Percentiles rank a stretch among this genome's conserved stretches.
Conservation (phyloP, 1,284 basidiomycete genomes). For the Cryptococcus sp. region DNA sequence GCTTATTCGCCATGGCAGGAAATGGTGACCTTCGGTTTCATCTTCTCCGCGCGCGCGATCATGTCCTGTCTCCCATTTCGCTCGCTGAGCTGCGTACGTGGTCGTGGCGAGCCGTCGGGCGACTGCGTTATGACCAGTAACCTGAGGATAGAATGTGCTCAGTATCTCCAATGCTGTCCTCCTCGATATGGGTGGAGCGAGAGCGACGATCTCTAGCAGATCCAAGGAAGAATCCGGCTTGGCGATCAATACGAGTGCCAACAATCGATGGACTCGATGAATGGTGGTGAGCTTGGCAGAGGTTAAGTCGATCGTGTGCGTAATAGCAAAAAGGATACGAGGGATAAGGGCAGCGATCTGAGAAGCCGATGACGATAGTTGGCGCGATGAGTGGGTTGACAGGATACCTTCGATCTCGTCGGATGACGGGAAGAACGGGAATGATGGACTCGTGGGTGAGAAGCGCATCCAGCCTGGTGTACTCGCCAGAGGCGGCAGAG, state of each 20-base stretch:
- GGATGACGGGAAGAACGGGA: constrained; percentile 14
- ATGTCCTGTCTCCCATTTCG: constrained; percentile 43
- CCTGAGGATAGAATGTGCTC: constrained; percentile 65
- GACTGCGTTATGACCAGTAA: constrained; percentile 63
- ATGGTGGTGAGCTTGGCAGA: constrained; percentile 45
- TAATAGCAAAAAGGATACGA: constrained; percentile 33
- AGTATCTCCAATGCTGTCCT: constrained; percentile 62
- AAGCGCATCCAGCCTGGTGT: constrained; percentile 34
- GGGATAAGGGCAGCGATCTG: constrained; percentile 34
- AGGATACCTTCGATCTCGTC: constrained; percentile 27
- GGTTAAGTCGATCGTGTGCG: constrained; percentile 32
- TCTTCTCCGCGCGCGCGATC: constrained; percentile 34
- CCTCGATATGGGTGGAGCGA: constrained; percentile 62
- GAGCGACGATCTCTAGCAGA: constrained; percentile 68
- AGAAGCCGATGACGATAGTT: constrained; percentile 15
- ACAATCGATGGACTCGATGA: constrained; percentile 62
- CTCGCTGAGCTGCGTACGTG: constrained; percentile 31
- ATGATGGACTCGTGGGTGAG: constrained; percentile 29
- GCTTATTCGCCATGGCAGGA: constrained; percentile 41
- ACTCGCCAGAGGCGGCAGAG: neutral
- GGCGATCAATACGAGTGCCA: constrained; percentile 61
- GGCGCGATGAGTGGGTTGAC: constrained; percentile 23
- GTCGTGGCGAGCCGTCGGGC: constrained; percentile 35
- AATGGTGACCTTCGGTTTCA: constrained; percentile 34
- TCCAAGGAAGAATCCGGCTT: constrained; percentile 72